Evolutionary conservation across 129 eudicot species (phyloP), one percentile per base, ranked within the genome.

Genomic region (Tagetes erecta): DNA sequence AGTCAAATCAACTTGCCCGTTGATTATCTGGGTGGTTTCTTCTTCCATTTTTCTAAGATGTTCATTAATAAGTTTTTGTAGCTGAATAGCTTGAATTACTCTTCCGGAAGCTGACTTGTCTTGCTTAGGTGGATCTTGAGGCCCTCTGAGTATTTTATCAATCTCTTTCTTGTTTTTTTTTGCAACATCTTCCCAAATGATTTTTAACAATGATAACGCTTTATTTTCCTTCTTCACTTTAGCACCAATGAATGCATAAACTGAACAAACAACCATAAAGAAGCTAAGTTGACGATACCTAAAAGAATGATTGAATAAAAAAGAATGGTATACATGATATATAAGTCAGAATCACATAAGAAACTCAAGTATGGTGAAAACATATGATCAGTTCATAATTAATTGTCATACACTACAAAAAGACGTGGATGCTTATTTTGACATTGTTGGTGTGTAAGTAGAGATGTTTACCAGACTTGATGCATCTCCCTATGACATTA

Each of bases 11-110:
- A 8, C 33, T 0, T 0, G 34, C 31, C 9, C 49, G 58, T 14
- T 63, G 56, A n/a, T 64, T 14, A 4, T 70, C 11, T 67, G 38
- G 46, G 6, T 13, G 67, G 67, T 6, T 64, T 64, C 50, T 6
- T 5, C 69, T 64, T 38, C 14, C 69, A 64, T 0, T n/a, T 64
- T 38, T 4, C 5, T 9, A 67, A 44, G 34, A 3, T 67, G 20
- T 10, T 52, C 64, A 73, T 78, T 79, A 27, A 79, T 37, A 13
- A 41, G 62, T 11, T 63, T 33, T n/a, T 75, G 11, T 55, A 83
- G 44, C 6, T 75, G 33, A 0, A 62, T 56, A 5, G 75, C 81
- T 57, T 73, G 63, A 67, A 40, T 1, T 46, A 2, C 40, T 60
- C 68, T 39, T 59, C 67, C 44, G 8, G 51, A 66, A 66, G 9